phyloP scores from a whole-genome alignment of 2,329 filamentous ascomycete species.

The Aspergillus hortae region DNA sequence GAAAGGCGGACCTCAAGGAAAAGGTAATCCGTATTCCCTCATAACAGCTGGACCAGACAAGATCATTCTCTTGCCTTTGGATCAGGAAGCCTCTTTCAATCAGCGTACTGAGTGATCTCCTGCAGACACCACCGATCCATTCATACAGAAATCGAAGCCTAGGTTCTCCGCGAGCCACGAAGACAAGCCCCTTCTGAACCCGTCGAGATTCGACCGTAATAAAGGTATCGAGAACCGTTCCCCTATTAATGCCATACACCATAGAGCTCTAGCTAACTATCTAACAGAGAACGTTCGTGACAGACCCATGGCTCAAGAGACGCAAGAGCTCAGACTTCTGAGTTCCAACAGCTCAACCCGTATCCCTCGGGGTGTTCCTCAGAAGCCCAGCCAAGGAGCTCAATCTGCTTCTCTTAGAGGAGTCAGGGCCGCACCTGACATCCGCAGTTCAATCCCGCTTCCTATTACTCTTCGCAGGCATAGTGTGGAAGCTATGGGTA shows the following conservation, averaged over 20 bases:
- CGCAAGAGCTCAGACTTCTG: background rate
- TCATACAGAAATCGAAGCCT: too few species aligned
- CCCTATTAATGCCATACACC: background rate
- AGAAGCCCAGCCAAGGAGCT: background rate
- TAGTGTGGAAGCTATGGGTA: constrained; percentile 5
- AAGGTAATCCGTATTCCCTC: background rate
- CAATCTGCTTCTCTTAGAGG: constrained; percentile 13
- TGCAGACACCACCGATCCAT: background rate
- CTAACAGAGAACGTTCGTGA: background rate
- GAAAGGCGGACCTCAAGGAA: background rate
- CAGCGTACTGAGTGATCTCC: background rate
- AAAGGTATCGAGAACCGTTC: background rate
- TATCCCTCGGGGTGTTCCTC: constrained; percentile 4
- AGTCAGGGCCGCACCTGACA: constrained; percentile 4
- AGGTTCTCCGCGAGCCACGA: background rate
- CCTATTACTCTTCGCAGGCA: constrained; percentile 10
- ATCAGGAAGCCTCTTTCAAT: too few species aligned
- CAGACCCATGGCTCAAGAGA: background rate
- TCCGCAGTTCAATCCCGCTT: constrained; percentile 15
- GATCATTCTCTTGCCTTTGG: too few species aligned
- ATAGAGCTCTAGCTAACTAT: background rate
- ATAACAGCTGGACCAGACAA: too few species aligned
- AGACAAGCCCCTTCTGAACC: background rate
- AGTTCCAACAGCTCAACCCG: background rate
- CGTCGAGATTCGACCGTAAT: background rate